Percentiles rank a stretch among this genome's conserved stretches.
Conservation (phyloP, 306 rosid species). For the Prunus davidiana region DNA sequence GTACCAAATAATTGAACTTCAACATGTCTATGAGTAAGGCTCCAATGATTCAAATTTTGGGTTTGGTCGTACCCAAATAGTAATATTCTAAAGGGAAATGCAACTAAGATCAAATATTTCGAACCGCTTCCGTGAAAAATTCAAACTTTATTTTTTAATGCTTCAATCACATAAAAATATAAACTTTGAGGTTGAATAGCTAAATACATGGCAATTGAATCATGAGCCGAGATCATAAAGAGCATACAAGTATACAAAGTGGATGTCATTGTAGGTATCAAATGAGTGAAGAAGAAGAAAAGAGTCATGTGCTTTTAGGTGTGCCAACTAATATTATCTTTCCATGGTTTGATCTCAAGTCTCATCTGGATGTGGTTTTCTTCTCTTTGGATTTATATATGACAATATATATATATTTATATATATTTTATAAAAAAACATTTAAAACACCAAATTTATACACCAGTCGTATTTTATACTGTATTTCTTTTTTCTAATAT, state of each 20-base stretch:
- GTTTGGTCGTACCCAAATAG: too few species aligned
- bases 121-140: neutral
- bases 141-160: neutral
- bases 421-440: too few species aligned
- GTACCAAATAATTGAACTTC: too few species aligned
- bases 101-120: too few species aligned
- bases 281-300: neutral
- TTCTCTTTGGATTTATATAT: neutral
- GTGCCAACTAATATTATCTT: neutral
- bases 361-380: neutral
- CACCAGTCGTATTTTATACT: too few species aligned
- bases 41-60: neutral
- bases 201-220: too few species aligned
- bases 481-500: too few species aligned
- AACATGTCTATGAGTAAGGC: neutral
- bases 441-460: neutral
- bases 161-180: too few species aligned
- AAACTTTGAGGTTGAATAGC: too few species aligned
- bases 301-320: neutral
- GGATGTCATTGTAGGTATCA: neutral
- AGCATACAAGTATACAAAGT: neutral
- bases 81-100: too few species aligned
- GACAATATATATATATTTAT: too few species aligned
- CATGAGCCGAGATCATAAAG: too few species aligned
- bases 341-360: neutral